Percentiles rank a stretch among this genome's conserved stretches.
phyloP scores from a whole-genome alignment of 768 basidiomycete species.

The Termitomyces sp. region DNA sequence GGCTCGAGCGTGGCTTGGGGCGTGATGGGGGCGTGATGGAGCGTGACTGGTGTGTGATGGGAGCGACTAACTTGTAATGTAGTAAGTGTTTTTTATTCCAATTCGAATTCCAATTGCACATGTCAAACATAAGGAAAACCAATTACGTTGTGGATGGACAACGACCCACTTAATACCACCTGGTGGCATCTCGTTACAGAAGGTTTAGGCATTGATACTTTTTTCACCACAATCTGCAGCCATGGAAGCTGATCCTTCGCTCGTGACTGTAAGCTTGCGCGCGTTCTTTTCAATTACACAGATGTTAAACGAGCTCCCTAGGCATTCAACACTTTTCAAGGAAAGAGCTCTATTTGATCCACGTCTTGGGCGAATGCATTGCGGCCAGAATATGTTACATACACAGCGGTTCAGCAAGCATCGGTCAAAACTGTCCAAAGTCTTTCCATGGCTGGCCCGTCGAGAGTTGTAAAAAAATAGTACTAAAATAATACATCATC shows the following conservation, averaged over 20 bases:
- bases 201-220: slow-evolving; percentile 26
- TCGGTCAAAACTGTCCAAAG: slow-evolving; percentile 47
- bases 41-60: too few relatives aligned
- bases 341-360: too few relatives aligned
- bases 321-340: slow-evolving; percentile 43
- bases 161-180: slow-evolving; percentile 73
- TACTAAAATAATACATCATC: too few relatives aligned
- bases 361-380: too few relatives aligned
- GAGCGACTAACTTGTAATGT: too few relatives aligned
- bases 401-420: too few relatives aligned
- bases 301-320: slow-evolving; percentile 17
- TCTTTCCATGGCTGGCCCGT: too few relatives aligned
- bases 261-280: slow-evolving; percentile 46
- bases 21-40: too few relatives aligned
- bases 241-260: slow-evolving; percentile 50
- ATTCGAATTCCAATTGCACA: slow-evolving; percentile 23
- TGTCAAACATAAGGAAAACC: slow-evolving; percentile 59
- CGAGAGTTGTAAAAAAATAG: too few relatives aligned
- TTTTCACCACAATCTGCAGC: slow-evolving; percentile 27
- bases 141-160: slow-evolving; percentile 51
- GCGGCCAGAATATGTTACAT: too few relatives aligned
- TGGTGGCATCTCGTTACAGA: slow-evolving; percentile 83
- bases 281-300: slow-evolving; percentile 12
- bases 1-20: too few relatives aligned
- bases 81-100: too few relatives aligned